Evolutionary conservation across 1,284 basidiomycete species (phyloP).

Genomic region (Marasmius fiardii): DNA sequence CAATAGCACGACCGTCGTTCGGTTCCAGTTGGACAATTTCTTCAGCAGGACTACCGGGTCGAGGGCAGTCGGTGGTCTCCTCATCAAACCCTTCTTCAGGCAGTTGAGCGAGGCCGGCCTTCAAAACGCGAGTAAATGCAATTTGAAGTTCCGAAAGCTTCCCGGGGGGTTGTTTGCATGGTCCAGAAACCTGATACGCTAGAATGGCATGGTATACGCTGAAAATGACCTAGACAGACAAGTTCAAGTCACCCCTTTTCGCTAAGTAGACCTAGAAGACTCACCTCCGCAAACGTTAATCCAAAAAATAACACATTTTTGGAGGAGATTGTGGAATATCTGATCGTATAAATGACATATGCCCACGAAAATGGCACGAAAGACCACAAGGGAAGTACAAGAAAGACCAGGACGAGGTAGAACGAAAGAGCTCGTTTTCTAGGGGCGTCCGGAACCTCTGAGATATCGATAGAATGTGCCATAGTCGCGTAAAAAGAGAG

Average conservation of each 20-base stretch:
- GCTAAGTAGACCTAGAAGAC: constrained; percentile 5
- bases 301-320: constrained; percentile 37
- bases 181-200: constrained; percentile 47
- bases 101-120: constrained; percentile 58
- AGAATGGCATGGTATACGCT: constrained; percentile 68
- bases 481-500: constrained; percentile 14
- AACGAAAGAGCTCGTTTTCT: constrained; percentile 45
- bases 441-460: constrained; percentile 35
- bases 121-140: constrained; percentile 49
- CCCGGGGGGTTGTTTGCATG: constrained; percentile 42
- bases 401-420: constrained; percentile 53
- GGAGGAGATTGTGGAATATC: constrained; percentile 38
- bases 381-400: constrained; percentile 71
- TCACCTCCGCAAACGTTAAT: constrained; percentile 59
- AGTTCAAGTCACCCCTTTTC: not conserved
- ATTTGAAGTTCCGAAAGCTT: constrained; percentile 54
- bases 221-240: constrained; percentile 63
- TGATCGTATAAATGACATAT: constrained; percentile 57
- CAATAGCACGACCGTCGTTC: constrained; percentile 70
- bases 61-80: constrained; percentile 45
- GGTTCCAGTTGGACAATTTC: constrained; percentile 50
- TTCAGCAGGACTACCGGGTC: constrained; percentile 63
- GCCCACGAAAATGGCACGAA: constrained; percentile 69
- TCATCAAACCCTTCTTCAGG: constrained; percentile 52
- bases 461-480: constrained; percentile 27